A percentile compares a stretch with the other conserved stretches of the same genome.
Evolutionary conservation across 2,329 filamentous ascomycete species (phyloP).

Genomic region (Penicillium sp.): DNA sequence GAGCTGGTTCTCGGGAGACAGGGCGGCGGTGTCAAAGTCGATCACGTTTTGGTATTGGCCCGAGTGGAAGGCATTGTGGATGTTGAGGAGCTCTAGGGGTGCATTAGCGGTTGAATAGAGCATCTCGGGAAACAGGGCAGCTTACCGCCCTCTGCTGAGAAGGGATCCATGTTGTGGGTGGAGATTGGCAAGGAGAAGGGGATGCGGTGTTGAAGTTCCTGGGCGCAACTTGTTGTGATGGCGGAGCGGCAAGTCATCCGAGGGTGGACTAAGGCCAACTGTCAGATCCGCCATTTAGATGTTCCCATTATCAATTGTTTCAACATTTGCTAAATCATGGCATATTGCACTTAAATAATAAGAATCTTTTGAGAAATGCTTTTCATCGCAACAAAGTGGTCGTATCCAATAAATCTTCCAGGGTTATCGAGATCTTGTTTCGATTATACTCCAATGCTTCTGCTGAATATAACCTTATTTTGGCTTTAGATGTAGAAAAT

Average conservation of each 20-base stretch:
- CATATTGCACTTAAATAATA: no score
- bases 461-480: no score
- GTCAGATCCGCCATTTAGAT: no score
- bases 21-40: constrained; percentile 73
- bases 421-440: background rate
- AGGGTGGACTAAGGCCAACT: constrained; percentile 21
- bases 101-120: constrained; percentile 4
- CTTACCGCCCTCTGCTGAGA: constrained; percentile 58
- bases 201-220: constrained; percentile 18
- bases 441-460: no score
- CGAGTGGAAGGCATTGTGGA: constrained; percentile 61
- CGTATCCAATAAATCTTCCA: no score
- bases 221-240: constrained; percentile 18
- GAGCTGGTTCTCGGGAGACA: constrained; percentile 71
- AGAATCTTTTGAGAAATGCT: no score
- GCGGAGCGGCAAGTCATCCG: constrained; percentile 17
- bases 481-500: no score
- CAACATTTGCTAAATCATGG: no score
- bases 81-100: constrained; percentile 57
- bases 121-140: background rate
- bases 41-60: constrained; percentile 82
- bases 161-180: constrained; percentile 52
- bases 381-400: no score
- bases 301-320: no score
- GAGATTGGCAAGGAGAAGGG: constrained; percentile 10